Base-by-base conservation (phyloP, 1,284 basidiomycete genomes). In the Macrocystidia cucumis region DNA sequence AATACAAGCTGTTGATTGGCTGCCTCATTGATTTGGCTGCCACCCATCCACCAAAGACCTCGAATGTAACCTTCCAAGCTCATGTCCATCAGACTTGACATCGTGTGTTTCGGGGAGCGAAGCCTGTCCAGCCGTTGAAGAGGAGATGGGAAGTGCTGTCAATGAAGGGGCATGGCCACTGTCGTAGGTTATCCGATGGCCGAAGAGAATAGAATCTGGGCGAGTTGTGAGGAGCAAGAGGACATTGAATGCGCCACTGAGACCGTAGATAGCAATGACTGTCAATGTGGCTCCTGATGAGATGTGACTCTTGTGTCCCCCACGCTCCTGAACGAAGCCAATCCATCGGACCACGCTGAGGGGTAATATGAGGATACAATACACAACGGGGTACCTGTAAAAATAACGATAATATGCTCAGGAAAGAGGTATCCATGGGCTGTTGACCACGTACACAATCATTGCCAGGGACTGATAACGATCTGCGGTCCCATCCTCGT, bases 171-270 rank as follows among this genome's bases (percentile, higher is more conserved):
- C 29, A 5, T 18, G 29, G 12, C 17, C 12, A 4, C 14, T 13
- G 17, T 30, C 11, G 29, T 30, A 30, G 11, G 14, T 18, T 3
- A 30, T 11, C 9, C 29, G 29, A 13, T 32, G 30, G 19, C 53
- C 49, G 34, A 55, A 53, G 8, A 57, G 38, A 29, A 51, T 41
- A 6, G 57, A 52, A 29, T 54, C 50, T 3, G 51, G 52, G 11
- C 57, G 55, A 17, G 57, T 58, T 11, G 38, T 36, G 23, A 59
- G 46, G 14, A 63, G 46, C n/a, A 67, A 50, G 12, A 58, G 28
- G 17, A 62, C 60, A 37, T 65, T 65, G 33, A 55, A 40, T 25
- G 51, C 38, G 5, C 63, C 62, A 36, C 54, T 56, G 35, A 62
- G 50, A 5, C 47, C 43, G 40, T 56, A 64, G 14, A 63, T 41